Conservation (phyloP, 2,329 filamentous ascomycete genomes). For the Coccinonectria pachysandricola region DNA sequence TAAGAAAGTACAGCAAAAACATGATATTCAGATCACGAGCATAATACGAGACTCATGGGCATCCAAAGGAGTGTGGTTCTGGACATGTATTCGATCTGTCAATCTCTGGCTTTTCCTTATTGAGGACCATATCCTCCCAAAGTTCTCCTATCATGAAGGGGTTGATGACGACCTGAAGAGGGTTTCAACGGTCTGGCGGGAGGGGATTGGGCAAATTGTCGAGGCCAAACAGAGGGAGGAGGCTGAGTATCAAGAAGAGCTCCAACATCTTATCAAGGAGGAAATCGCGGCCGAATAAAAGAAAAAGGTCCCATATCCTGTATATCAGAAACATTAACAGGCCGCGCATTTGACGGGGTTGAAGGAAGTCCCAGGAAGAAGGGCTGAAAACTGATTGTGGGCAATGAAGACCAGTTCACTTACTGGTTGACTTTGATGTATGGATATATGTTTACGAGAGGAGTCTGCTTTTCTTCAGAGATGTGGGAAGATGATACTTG, state of each 20-base stretch:
- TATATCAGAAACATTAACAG: too few species aligned
- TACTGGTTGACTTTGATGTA: too few species aligned
- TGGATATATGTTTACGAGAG: too few species aligned
- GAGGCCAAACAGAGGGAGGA: constrained; percentile 9
- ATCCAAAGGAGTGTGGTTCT: constrained; percentile 15
- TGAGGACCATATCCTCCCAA: constrained; percentile 10
- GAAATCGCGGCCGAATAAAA: too few species aligned
- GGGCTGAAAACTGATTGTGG: too few species aligned
- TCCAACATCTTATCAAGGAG: constrained; percentile 3
- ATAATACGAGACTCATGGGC: constrained; percentile 8
- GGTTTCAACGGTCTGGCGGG: constrained; percentile 8
- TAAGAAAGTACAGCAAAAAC: too few species aligned
- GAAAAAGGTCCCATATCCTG: too few species aligned
- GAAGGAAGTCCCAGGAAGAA: too few species aligned
- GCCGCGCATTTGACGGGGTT: too few species aligned
- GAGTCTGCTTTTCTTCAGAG: too few species aligned
- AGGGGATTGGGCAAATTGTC: constrained; percentile 2
- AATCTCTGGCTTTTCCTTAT: constrained; percentile 12
- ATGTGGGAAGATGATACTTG: too few species aligned
- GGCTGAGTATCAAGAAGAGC: constrained; percentile 7
- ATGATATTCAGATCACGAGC: constrained; percentile 6
- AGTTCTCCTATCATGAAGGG: constrained; percentile 5
- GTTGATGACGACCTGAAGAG: constrained; percentile 5
- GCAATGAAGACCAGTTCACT: too few species aligned
- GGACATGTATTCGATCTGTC: constrained; percentile 8